Evolutionary conservation across 805 yeast species (phyloP).

Genomic region (Candida multigemmis): DNA sequence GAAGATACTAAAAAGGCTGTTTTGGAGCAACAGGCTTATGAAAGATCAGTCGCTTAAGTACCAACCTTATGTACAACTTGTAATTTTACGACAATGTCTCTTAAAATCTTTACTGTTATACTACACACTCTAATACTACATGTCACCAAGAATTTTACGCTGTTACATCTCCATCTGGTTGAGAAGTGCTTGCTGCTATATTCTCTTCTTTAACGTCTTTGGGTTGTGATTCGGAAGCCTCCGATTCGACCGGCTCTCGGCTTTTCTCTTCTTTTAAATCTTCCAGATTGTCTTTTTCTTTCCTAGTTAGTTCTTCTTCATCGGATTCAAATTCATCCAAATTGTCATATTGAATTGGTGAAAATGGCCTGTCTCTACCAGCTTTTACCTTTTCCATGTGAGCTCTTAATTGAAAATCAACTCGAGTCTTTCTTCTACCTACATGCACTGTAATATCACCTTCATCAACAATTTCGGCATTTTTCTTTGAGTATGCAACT

Average conservation of each 20-base stretch:
- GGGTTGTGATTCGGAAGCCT: too few species aligned
- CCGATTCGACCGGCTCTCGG: too few species aligned
- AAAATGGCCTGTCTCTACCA: conserved; percentile 8
- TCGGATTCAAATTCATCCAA: too few species aligned
- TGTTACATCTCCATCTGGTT: background rate
- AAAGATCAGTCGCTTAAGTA: conserved; percentile 18
- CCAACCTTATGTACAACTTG: conserved; percentile 1
- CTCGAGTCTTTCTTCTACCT: conserved; percentile 36
- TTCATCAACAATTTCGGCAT: conserved; percentile 40
- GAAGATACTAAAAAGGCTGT: conserved; percentile 55
- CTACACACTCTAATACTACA: background rate
- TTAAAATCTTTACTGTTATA: too few species aligned
- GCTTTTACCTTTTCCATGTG: conserved; percentile 30
- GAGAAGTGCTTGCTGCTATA: background rate
- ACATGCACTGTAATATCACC: conserved; percentile 39
- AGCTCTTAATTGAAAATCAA: conserved; percentile 35
- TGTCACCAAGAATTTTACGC: background rate
- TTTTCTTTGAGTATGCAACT: conserved; percentile 35
- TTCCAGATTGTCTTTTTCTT: too few species aligned
- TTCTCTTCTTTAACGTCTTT: background rate
- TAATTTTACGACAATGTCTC: too few species aligned
- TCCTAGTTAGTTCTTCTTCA: too few species aligned
- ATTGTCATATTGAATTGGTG: too few species aligned
- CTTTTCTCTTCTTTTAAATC: too few species aligned
- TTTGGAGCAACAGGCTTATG: conserved; percentile 48